phyloP scores from a whole-genome alignment of 192 early-diverging fungal species.

The Ramicandelaber brevisporus region DNA sequence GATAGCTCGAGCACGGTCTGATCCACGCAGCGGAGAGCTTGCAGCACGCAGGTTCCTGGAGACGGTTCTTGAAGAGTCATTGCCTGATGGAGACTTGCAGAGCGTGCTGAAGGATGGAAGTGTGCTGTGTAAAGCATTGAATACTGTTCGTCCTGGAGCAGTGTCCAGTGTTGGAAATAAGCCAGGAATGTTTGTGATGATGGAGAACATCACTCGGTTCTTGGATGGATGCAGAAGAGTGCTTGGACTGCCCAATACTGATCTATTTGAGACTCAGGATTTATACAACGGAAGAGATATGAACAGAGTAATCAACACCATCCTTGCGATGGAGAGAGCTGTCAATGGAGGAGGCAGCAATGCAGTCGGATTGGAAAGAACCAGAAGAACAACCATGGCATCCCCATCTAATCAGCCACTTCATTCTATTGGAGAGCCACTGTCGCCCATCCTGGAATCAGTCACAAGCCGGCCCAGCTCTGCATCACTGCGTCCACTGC shows the following conservation, averaged over 20 bases:
- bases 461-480: too few species aligned
- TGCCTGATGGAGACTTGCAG: conserved; percentile 21
- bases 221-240: conserved; percentile 36
- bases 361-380: conserved; percentile 10
- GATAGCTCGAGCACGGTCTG: too few species aligned
- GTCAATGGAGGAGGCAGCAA: conserved; percentile 18
- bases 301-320: conserved; percentile 42
- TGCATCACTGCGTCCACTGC: too few species aligned
- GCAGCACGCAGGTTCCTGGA: conserved; percentile 26
- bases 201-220: conserved; percentile 65
- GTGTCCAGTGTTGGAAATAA: too few species aligned
- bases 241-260: conserved; percentile 43
- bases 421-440: too few species aligned
- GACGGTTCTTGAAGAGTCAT: conserved; percentile 11
- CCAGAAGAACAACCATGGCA: too few species aligned
- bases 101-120: conserved; percentile 30
- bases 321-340: conserved; percentile 38
- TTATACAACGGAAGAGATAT: conserved; percentile 63
- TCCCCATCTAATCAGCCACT: too few species aligned
- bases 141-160: conserved; percentile 30
- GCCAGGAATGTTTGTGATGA: conserved; percentile 23
- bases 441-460: too few species aligned
- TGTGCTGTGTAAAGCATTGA: conserved; percentile 35
- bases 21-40: too few species aligned
- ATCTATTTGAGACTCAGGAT: conserved; percentile 59